Conservation (phyloP, 495 filamentous ascomycete genomes). For the Talaromyces thailandensis region DNA sequence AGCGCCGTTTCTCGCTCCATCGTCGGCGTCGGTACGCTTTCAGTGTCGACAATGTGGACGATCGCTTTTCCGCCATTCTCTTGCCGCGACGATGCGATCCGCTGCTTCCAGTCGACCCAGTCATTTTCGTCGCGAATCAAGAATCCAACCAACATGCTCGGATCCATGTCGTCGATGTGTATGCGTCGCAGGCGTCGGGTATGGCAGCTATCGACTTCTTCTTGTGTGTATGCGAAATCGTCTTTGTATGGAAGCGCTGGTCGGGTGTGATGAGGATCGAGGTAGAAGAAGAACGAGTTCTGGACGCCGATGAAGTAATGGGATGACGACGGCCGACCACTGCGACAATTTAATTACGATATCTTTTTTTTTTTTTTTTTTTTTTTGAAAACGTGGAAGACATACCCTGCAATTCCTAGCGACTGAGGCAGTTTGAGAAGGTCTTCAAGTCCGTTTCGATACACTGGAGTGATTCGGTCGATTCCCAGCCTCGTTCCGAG, state of each 20-base stretch:
- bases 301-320: constrained; percentile 98
- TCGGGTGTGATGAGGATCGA: constrained; percentile 83
- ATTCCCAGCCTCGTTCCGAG: constrained; percentile 85
- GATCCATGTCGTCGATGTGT: constrained; percentile 89
- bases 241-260: constrained; percentile 53
- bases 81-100: constrained; percentile 44
- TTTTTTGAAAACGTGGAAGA: constrained; percentile 3
- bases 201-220: constrained; percentile 79
- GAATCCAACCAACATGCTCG: constrained; percentile 98
- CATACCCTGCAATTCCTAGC: constrained; percentile 91
- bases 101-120: constrained; percentile 71
- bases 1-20: constrained; percentile 61
- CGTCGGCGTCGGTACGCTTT: constrained; percentile 49
- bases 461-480: constrained; percentile 84
- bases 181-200: constrained; percentile 75
- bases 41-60: constrained; percentile 58
- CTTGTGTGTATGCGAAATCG: constrained; percentile 46
- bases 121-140: constrained; percentile 74
- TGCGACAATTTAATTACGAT: constrained; percentile 19
- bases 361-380: neutral
- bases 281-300: constrained; percentile 80
- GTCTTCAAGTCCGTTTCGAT: constrained; percentile 80
- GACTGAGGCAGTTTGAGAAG: constrained; percentile 79
- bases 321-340: constrained; percentile 86
- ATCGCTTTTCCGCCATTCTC: constrained; percentile 65